phyloP scores from a whole-genome alignment of 768 basidiomycete species.

The Lactifluus hygrophoroides region DNA sequence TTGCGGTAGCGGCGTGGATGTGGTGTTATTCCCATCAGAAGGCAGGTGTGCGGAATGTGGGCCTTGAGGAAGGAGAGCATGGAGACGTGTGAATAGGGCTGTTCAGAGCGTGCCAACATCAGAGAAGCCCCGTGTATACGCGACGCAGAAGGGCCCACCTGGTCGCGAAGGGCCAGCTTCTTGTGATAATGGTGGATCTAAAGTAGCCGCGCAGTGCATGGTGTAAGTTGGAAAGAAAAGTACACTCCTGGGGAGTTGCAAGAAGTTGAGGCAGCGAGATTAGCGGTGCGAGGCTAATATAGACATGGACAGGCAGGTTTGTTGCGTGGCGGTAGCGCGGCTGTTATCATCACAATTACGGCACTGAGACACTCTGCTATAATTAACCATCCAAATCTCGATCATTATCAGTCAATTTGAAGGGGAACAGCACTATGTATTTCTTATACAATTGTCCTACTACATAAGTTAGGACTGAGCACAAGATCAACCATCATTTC shows the following conservation, averaged over 20 bases:
- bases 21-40: constrained; percentile 22
- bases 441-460: background rate
- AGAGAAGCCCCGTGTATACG: background rate
- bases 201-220: background rate
- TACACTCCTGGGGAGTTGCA: background rate
- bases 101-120: constrained; percentile 1
- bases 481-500: background rate
- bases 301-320: too few species aligned
- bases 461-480: background rate
- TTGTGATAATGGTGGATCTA: background rate
- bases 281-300: background rate
- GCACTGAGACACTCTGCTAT: background rate
- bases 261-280: background rate
- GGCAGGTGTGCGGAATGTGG: constrained; percentile 21
- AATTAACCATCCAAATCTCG: too few species aligned
- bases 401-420: too few species aligned
- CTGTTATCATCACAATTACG: constrained; percentile 1
- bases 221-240: background rate
- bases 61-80: constrained; percentile 39
- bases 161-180: constrained; percentile 14
- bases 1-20: constrained; percentile 22
- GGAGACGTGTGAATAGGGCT: constrained; percentile 40
- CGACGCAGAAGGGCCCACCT: constrained; percentile 9
- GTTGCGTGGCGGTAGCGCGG: background rate
- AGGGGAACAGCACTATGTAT: too few species aligned